phyloP scores from a whole-genome alignment of 2,329 filamentous ascomycete genomes.

The Zymoseptoria passerinii region DNA sequence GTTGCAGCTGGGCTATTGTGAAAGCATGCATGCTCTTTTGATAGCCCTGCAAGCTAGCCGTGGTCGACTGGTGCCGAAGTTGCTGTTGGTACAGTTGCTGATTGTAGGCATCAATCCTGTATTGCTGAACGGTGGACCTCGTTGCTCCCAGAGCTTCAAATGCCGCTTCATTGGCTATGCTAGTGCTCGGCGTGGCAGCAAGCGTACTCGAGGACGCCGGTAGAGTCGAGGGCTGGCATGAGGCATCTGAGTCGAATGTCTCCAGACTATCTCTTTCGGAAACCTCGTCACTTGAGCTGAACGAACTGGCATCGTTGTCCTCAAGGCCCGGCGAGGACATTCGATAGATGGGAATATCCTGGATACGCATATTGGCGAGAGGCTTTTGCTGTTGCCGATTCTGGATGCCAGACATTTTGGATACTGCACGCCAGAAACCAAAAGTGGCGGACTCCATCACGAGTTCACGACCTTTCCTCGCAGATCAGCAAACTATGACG shows the following conservation, averaged over 20 bases:
- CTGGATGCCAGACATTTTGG: not conserved
- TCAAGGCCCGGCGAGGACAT: not conserved
- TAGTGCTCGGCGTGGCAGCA: not conserved
- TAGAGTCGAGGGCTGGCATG: not conserved
- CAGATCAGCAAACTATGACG: not conserved
- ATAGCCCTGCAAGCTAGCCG: conserved; percentile 16
- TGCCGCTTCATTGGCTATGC: not conserved
- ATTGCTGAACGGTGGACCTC: not conserved
- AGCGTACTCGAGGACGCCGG: not conserved
- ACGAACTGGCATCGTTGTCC: not conserved
- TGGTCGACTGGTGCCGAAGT: not conserved
- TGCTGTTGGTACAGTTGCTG: conserved; percentile 14
- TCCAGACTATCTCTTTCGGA: not conserved
- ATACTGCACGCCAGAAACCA: not conserved
- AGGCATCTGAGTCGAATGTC: not conserved
- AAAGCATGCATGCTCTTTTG: conserved; percentile 21
- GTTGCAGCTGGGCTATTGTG: conserved; percentile 19
- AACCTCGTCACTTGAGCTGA: not conserved
- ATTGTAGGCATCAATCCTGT: conserved; percentile 9
- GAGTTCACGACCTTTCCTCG: not conserved
- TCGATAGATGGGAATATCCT: not conserved
- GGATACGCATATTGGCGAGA: not conserved
- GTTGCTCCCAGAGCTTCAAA: not conserved
- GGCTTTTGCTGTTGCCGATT: not conserved
- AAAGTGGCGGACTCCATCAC: not conserved